Percentiles rank a stretch among this genome's conserved stretches.
phyloP scores from a whole-genome alignment of 1,284 basidiomycete genomes.

The Ustilago lituana region DNA sequence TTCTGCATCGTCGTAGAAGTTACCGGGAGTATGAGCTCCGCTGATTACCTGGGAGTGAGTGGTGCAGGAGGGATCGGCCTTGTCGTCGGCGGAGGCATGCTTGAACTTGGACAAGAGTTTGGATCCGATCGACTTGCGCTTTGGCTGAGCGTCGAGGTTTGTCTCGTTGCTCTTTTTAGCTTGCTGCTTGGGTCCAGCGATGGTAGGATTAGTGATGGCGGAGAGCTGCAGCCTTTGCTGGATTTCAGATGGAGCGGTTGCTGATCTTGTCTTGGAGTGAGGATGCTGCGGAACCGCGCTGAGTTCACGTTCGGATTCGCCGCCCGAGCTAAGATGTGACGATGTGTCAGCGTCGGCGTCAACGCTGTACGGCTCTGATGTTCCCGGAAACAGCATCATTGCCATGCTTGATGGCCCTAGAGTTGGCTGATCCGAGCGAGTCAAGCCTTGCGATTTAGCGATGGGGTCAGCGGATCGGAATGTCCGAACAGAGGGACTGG shows the following conservation, averaged over 20 bases:
- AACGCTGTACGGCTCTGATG: slow-evolving; percentile 20
- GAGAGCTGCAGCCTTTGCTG: slow-evolving; percentile 10
- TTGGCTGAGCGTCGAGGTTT: background rate
- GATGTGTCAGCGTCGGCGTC: slow-evolving; percentile 5
- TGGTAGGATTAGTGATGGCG: slow-evolving; percentile 4
- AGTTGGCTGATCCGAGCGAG: background rate
- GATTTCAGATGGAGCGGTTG: background rate
- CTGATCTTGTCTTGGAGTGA: slow-evolving; percentile 5
- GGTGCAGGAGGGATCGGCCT: background rate
- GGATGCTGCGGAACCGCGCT: slow-evolving; percentile 26
- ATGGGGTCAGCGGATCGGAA: background rate
- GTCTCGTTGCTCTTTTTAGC: background rate
- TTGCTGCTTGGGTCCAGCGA: slow-evolving; percentile 1
- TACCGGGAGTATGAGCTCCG: slow-evolving; percentile 14
- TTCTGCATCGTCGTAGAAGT: background rate
- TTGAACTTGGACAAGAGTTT: slow-evolving; percentile 41
- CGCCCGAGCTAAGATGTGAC: background rate
- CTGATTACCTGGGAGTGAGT: slow-evolving; percentile 15
- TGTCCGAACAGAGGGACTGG: no score
- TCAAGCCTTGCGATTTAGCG: no score
- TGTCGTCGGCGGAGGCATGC: slow-evolving; percentile 10
- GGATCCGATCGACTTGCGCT: slow-evolving; percentile 36
- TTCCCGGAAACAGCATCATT: slow-evolving; percentile 17
- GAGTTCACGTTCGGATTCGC: slow-evolving; percentile 6
- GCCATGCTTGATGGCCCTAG: no score